phyloP scores from a whole-genome alignment of 768 basidiomycete genomes.

The Phylloporus rhodoxanthus region DNA sequence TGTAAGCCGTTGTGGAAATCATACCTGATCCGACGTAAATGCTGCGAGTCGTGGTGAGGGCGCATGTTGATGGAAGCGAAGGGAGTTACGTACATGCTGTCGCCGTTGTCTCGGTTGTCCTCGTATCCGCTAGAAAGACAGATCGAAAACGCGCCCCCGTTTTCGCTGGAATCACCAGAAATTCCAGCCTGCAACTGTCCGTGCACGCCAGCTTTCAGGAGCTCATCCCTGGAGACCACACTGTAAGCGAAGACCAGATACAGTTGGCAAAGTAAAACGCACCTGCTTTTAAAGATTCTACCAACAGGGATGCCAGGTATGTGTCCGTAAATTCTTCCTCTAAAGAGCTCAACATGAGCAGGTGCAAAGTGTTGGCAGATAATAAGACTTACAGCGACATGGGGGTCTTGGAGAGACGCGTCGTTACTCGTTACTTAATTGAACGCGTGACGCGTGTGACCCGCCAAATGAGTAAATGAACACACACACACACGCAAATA shows the following conservation, averaged over 20 bases:
- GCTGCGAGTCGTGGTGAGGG: conserved; percentile 19
- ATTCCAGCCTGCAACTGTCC: conserved; percentile 34
- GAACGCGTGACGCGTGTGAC: neutral
- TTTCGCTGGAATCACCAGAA: conserved; percentile 26
- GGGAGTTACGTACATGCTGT: conserved; percentile 30
- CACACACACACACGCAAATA: conserved; percentile 13
- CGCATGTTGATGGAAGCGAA: neutral
- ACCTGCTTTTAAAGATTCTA: conserved; percentile 20
- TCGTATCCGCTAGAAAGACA: conserved; percentile 39
- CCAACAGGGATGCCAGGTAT: conserved; percentile 23
- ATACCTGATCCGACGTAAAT: conserved; percentile 31
- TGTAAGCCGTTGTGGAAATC: neutral
- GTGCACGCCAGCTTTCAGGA: conserved; percentile 31
- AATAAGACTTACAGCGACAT: conserved; percentile 17
- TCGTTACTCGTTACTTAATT: too few relatives aligned
- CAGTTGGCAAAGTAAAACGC: neutral
- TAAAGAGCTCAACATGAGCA: neutral
- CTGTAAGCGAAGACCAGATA: neutral
- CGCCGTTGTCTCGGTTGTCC: conserved; percentile 36
- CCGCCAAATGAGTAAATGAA: conserved; percentile 3
- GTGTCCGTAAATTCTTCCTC: conserved; percentile 25
- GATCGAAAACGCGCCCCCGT: conserved; percentile 36
- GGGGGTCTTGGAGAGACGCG: conserved; percentile 5
- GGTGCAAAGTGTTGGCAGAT: neutral
- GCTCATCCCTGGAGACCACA: conserved; percentile 12